These are phyloP conservation scores for Neurospora africana DNA, from an alignment of 495 filamentous ascomycete species.

Conservation along the genomic window DNA sequence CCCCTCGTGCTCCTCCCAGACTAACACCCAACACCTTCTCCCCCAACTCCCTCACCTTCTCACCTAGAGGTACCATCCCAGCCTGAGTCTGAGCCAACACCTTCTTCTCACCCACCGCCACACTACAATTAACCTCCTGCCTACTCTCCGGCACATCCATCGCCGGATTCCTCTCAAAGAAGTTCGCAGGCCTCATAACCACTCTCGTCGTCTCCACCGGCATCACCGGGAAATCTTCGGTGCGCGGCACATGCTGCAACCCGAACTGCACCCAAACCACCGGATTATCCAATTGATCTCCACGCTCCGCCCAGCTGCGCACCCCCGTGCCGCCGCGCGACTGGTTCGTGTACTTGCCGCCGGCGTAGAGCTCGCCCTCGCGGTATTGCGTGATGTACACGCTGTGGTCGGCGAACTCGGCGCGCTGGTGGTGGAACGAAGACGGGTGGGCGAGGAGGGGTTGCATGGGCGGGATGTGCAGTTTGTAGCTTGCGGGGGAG, in stretches of 20 bases:
- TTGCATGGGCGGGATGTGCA: conserved; percentile 64
- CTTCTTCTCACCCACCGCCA: neutral
- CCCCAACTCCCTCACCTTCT: neutral
- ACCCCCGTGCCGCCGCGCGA: conserved; percentile 20
- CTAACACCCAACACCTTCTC: neutral
- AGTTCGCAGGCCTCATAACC: conserved; percentile 56
- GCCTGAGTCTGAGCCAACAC: no score
- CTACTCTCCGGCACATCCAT: conserved; percentile 55
- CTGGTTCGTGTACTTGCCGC: conserved; percentile 82
- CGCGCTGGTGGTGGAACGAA: conserved; percentile 59
- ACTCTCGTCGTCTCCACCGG: conserved; percentile 31
- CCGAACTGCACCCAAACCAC: conserved; percentile 55
- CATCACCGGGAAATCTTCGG: conserved; percentile 55
- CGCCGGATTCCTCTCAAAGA: conserved; percentile 66
- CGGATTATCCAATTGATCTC: conserved; percentile 22
- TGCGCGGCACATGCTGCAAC: conserved; percentile 47
- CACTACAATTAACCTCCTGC: conserved; percentile 42
- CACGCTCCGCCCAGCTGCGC: conserved; percentile 13
- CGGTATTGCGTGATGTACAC: conserved; percentile 72
- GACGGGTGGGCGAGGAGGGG: conserved; percentile 63
- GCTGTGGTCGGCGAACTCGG: conserved; percentile 73
- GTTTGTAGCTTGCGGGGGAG: conserved; percentile 69
- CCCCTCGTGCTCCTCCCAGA: neutral
- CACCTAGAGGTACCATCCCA: neutral
- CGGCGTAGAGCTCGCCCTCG: conserved; percentile 72